phyloP scores from a whole-genome alignment of 2,329 filamentous ascomycete species.

The Exophiala calicioides region DNA sequence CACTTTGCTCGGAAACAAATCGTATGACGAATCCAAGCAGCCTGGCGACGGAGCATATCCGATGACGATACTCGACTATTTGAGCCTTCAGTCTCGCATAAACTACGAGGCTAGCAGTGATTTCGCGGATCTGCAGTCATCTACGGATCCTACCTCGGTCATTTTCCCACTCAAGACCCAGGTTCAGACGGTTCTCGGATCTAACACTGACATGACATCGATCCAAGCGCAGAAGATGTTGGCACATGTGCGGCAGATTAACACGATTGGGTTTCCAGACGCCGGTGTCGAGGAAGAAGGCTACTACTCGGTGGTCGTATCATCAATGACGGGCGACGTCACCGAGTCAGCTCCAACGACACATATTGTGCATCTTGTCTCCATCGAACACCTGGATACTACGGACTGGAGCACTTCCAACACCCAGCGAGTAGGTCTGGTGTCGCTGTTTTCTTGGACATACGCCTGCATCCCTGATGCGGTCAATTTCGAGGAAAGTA shows the following conservation, averaged over 20 bases:
- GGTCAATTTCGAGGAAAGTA: slow-evolving; percentile 38
- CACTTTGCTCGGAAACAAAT: not conserved
- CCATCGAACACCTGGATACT: slow-evolving; percentile 19
- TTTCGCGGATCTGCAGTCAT: not conserved
- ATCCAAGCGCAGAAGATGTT: slow-evolving; percentile 34
- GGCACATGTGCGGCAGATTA: slow-evolving; percentile 46
- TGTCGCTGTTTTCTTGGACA: slow-evolving; percentile 45
- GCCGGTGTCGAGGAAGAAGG: slow-evolving; percentile 39
- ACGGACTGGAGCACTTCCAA: slow-evolving; percentile 34
- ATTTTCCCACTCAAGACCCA: slow-evolving; percentile 1
- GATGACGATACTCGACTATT: slow-evolving; percentile 5
- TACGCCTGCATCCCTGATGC: slow-evolving; percentile 42
- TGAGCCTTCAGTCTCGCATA: not conserved
- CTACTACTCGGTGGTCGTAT: slow-evolving; percentile 41
- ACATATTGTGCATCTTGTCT: slow-evolving; percentile 5
- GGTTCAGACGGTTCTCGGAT: not conserved
- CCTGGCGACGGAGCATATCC: not conserved
- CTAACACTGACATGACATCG: not conserved
- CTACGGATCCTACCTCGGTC: not conserved
- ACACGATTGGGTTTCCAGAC: slow-evolving; percentile 41
- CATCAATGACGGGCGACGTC: slow-evolving; percentile 36
- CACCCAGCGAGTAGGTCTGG: slow-evolving; percentile 36
- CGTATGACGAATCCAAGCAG: not conserved
- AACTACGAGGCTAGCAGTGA: not conserved
- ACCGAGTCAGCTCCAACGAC: not conserved